Evolutionary conservation across 805 yeast genomes (phyloP), one percentile per base, ranked within the genome.

Genomic region (Metschnikowia koreensis): DNA sequence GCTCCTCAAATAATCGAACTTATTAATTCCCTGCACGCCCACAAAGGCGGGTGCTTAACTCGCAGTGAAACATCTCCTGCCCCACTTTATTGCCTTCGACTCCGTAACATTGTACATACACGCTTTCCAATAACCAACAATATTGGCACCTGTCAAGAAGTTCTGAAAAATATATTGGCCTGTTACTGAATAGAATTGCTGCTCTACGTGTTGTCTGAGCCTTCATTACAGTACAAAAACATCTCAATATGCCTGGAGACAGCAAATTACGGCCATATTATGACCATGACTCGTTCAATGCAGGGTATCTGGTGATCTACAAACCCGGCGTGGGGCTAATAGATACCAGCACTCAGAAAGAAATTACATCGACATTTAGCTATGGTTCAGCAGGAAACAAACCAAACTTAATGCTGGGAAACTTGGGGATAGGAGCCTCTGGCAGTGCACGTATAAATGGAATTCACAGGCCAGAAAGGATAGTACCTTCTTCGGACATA

Each of bases 211-310:
- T 22, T 2, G 4, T 22, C 22, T 22, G 4, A 22, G 22, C 22
- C 37, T 33, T 33, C n/a, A 33, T 33, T 3, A 33, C 22, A 22
- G 22, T 4, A 4, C 4, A 34, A 34, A 2, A 3, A 22, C 22
- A 22, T 6, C 42, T 16, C 12, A 16, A 16, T 6, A 59, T 59
- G 62, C 54, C 60, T 8, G 58, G 60, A 27, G 62, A 57, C 15
- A 54, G 52, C 47, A 57, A 66, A 27, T 67, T 77, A 48, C 77
- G 94, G 67, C 93, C 93, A 2, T 87, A 87, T 66, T 82, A 84
- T 62, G 83, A 85, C 65, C 79, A 86, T n/a, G 84, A 77, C 27
- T 71, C 84, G 1, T 87, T 87, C 65, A 76, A 82, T 63, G 82
- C 84, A 1, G 87, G 85, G 12, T 83, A 84, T 60, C 70, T 80